These are phyloP conservation scores for Trametes sanguinea DNA, from an alignment of 768 basidiomycete genomes.

Conservation along the genomic window DNA sequence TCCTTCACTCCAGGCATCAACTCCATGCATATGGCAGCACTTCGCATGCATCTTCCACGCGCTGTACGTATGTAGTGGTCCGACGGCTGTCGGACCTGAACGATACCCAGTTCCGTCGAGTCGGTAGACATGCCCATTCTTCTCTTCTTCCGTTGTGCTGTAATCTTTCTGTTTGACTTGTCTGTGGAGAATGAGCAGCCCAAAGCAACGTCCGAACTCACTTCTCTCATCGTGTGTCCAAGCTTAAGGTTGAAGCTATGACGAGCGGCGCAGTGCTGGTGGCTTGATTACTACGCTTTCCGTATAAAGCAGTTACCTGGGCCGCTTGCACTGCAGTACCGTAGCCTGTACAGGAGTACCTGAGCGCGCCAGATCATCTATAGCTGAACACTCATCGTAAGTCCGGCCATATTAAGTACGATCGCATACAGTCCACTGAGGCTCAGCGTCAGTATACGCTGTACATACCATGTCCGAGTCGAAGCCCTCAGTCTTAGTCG, in stretches of 20 bases:
- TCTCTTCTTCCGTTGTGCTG: background rate
- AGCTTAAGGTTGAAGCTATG: no score
- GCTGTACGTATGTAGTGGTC: no score
- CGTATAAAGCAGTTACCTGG: background rate
- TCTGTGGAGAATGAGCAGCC: background rate
- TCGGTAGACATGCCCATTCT: background rate
- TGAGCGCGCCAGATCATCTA: background rate
- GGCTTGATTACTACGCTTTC: conserved; percentile 9
- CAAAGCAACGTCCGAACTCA: background rate
- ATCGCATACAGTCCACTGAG: no score
- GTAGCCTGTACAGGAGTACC: no score
- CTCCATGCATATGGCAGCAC: background rate
- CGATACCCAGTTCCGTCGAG: conserved; percentile 2
- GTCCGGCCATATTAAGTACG: no score
- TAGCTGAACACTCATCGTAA: no score
- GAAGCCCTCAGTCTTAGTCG: conserved; percentile 58
- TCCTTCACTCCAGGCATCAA: background rate
- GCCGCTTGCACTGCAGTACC: background rate
- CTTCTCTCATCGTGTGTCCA: background rate
- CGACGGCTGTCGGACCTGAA: background rate
- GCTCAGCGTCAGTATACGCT: no score
- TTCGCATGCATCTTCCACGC: no score
- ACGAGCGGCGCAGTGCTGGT: no score
- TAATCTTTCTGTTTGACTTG: background rate
- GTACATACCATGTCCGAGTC: conserved; percentile 2